These are phyloP conservation scores for Solanum hybrid DNA, from an alignment of 305 asterid genomes.

Conservation along the genomic window DNA sequence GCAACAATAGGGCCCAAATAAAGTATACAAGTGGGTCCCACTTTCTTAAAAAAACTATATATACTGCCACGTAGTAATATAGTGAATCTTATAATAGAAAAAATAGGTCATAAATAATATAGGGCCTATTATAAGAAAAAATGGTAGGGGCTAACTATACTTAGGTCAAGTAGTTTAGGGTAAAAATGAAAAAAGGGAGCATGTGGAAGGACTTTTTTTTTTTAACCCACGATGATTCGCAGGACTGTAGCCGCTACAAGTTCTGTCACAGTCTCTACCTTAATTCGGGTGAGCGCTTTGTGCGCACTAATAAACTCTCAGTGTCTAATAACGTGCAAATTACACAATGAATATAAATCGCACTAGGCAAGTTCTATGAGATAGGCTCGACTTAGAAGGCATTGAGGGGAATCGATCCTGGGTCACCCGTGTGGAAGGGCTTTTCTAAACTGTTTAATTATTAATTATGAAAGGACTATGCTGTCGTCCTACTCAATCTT, in stretches of 20 bases:
- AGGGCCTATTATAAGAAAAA: neutral
- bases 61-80: neutral
- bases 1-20: neutral
- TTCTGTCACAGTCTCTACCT: rapidly evolving
- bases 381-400: too few relatives aligned
- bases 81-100: neutral
- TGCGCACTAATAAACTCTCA: too few relatives aligned
- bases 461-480: neutral
- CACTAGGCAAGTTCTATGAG: too few relatives aligned
- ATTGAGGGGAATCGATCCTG: too few relatives aligned
- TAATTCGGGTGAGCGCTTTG: too few relatives aligned
- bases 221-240: too few relatives aligned
- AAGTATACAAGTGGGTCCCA: neutral
- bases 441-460: neutral
- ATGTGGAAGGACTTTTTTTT: neutral
- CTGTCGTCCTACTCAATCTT: neutral
- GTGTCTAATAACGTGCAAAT: too few relatives aligned
- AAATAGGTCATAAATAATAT: neutral
- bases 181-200: neutral
- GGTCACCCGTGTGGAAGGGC: too few relatives aligned
- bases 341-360: too few relatives aligned
- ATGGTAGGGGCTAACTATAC: neutral
- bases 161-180: neutral
- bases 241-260: rapidly evolving
- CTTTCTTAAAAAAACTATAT: neutral